A percentile compares a stretch with the other conserved stretches of the same genome.
Conservation (phyloP, 2,329 filamentous ascomycete species). For the Septoria linicola region DNA sequence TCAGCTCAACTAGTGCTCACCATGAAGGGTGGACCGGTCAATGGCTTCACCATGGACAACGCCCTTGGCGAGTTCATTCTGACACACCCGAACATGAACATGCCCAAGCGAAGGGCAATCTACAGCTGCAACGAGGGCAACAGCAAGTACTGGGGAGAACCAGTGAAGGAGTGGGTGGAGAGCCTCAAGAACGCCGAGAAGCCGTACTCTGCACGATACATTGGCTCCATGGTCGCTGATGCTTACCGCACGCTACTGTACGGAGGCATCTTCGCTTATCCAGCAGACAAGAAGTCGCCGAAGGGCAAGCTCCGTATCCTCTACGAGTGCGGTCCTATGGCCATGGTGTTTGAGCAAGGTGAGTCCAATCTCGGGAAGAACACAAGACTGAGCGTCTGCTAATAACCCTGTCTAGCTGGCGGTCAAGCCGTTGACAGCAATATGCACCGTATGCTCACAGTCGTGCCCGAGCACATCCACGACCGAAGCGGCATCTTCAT, state of each 20-base stretch:
- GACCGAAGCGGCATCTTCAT: conserved; percentile 95
- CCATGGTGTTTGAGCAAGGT: conserved; percentile 98
- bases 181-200: conserved; percentile 76
- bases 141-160: conserved; percentile 91
- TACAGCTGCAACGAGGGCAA: conserved; percentile 99
- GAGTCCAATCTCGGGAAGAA: conserved; percentile 38
- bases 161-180: conserved; percentile 83
- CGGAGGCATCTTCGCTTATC: conserved; percentile 96
- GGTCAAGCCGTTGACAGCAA: conserved; percentile 88
- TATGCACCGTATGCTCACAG: conserved; percentile 85
- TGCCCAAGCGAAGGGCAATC: conserved; percentile 77
- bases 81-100: conserved; percentile 89
- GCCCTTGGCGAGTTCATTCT: conserved; percentile 98
- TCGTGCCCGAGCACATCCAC: conserved; percentile 89
- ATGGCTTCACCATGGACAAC: conserved; percentile 97
- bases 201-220: conserved; percentile 92
- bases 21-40: conserved; percentile 88
- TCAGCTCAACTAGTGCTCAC: conserved; percentile 95
- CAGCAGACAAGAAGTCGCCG: conserved; percentile 94
- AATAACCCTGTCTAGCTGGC: conserved; percentile 61
- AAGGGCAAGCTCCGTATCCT: conserved; percentile 97
- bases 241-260: conserved; percentile 94
- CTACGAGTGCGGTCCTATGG: conserved; percentile 99
- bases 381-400: background rate
- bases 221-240: conserved; percentile 97